Evolutionary conservation across 768 basidiomycete species (phyloP).

Genomic region (Boletus reticulatus): DNA sequence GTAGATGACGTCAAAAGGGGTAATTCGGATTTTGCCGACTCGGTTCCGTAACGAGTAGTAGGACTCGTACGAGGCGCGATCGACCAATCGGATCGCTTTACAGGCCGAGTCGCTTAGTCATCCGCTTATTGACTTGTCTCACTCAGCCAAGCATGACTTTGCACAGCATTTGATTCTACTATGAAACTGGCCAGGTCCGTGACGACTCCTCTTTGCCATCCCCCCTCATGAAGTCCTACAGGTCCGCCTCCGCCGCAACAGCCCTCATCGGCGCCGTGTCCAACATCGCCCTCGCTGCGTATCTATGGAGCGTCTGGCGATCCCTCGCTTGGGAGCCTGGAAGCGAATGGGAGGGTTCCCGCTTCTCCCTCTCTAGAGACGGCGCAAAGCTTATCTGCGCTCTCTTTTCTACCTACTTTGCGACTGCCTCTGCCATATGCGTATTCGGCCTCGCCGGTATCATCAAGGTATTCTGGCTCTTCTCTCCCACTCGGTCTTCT

Average conservation of each 20-base stretch:
- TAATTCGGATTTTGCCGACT: neutral
- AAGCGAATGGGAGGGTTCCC: constrained; percentile 48
- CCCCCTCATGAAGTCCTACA: constrained; percentile 16
- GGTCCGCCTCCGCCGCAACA: constrained; percentile 36
- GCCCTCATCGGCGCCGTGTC: constrained; percentile 39
- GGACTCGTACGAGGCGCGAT: neutral
- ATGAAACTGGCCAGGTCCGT: constrained; percentile 4
- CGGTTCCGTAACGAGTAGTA: neutral
- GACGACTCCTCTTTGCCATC: neutral
- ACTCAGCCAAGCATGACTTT: neutral
- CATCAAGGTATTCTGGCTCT: constrained; percentile 49
- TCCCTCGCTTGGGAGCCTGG: constrained; percentile 46
- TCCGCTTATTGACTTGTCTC: constrained; percentile 4
- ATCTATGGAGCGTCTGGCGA: constrained; percentile 43
- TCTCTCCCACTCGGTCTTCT: neutral
- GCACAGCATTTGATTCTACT: constrained; percentile 8
- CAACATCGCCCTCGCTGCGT: constrained; percentile 40
- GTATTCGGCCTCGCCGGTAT: constrained; percentile 68
- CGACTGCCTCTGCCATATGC: constrained; percentile 61
- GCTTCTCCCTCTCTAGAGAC: constrained; percentile 40
- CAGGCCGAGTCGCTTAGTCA: constrained; percentile 14
- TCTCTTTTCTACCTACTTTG: constrained; percentile 65
- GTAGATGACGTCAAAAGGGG: constrained; percentile 16
- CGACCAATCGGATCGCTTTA: neutral
- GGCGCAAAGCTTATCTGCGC: constrained; percentile 53